Evolutionary conservation across 371 early-diverging fungal genomes (phyloP).

Genomic region (Circinella minor): DNA sequence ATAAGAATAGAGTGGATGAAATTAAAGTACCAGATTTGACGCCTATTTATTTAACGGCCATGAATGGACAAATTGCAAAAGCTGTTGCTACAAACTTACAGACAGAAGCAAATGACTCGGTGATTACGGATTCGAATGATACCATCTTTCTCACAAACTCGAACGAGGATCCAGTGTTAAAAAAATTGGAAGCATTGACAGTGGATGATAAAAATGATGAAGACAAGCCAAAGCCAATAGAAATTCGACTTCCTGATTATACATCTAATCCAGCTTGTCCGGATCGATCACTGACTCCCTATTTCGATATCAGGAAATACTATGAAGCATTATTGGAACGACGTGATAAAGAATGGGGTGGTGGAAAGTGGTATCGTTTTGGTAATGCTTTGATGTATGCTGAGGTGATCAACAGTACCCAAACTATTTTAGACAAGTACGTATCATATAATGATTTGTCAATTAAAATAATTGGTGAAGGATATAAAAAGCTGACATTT

Average conservation of each 20-base stretch:
- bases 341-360: slow-evolving; percentile 29
- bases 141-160: slow-evolving; percentile 33
- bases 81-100: slow-evolving; percentile 24
- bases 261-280: slow-evolving; percentile 31
- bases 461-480: not conserved
- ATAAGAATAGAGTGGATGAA: slow-evolving; percentile 32
- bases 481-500: not conserved
- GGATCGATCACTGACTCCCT: slow-evolving; percentile 30
- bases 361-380: slow-evolving; percentile 45
- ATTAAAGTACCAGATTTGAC: slow-evolving; percentile 49
- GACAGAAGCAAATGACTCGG: slow-evolving; percentile 20
- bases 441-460: not conserved
- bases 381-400: slow-evolving; percentile 82
- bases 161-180: slow-evolving; percentile 7
- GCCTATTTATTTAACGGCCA: slow-evolving; percentile 60
- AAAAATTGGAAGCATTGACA: slow-evolving; percentile 9
- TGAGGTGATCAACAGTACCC: slow-evolving; percentile 83
- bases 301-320: slow-evolving; percentile 51
- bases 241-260: slow-evolving; percentile 15
- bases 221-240: not conserved
- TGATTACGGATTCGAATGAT: slow-evolving; percentile 44
- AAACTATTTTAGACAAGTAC: slow-evolving; percentile 87
- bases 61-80: slow-evolving; percentile 33
- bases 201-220: not conserved
- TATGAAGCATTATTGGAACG: slow-evolving; percentile 37